These are phyloP conservation scores for Calonectria hongkongensis DNA, from an alignment of 2,329 filamentous ascomycete species.

Conservation along the genomic window DNA sequence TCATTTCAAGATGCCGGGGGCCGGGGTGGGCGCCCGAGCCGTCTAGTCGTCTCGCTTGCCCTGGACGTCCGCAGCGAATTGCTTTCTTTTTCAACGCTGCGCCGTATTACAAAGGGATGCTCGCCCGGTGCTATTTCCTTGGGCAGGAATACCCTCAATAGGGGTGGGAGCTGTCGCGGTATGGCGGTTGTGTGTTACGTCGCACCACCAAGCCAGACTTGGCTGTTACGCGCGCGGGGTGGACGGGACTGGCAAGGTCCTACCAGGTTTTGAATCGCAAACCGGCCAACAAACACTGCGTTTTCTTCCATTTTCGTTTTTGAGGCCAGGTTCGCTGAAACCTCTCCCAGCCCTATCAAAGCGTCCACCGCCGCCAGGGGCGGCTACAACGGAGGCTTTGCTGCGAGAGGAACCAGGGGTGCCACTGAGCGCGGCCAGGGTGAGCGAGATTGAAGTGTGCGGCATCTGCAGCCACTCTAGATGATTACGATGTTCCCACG, in stretches of 20 bases:
- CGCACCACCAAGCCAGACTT: constrained; percentile 34
- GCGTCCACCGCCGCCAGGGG: constrained; percentile 42
- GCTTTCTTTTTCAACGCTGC: constrained; percentile 45
- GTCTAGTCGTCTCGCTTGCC: constrained; percentile 51
- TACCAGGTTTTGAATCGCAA: constrained; percentile 21
- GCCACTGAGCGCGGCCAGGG: constrained; percentile 40
- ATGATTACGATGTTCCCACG: constrained; percentile 31
- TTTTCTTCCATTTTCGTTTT: not conserved
- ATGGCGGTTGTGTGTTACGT: constrained; percentile 45
- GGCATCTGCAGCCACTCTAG: constrained; percentile 38
- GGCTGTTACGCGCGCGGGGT: constrained; percentile 17
- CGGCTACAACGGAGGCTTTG: constrained; percentile 13
- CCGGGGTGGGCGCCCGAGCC: constrained; percentile 44
- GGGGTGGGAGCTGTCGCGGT: constrained; percentile 29
- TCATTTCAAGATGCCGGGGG: constrained; percentile 43
- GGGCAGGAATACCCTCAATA: constrained; percentile 34
- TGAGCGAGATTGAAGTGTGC: constrained; percentile 51
- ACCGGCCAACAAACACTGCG: not conserved
- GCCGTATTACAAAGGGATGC: constrained; percentile 46
- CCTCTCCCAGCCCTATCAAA: constrained; percentile 46
- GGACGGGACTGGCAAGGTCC: not conserved
- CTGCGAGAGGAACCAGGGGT: constrained; percentile 23
- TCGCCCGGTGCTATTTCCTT: constrained; percentile 37
- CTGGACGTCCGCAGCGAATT: constrained; percentile 51
- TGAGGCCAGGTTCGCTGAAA: constrained; percentile 13